phyloP scores from a whole-genome alignment of 768 basidiomycete species.

The Kwoniella botswanensis region DNA sequence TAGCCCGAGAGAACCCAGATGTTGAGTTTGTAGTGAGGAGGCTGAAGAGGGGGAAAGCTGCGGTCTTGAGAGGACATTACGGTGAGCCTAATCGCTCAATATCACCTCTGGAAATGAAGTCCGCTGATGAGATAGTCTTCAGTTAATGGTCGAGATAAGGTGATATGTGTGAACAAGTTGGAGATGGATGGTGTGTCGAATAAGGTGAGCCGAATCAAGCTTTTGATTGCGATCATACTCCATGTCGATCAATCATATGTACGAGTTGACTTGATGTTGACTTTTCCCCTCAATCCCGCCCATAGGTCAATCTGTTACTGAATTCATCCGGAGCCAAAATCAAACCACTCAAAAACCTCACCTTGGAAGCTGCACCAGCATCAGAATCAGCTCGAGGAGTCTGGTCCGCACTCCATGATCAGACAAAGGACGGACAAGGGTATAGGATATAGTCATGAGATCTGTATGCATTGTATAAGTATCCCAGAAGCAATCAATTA shows the following conservation, averaged over 20 bases:
- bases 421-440: constrained; percentile 33
- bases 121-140: background rate
- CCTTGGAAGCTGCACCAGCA: constrained; percentile 54
- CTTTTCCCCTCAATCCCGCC: too few species aligned
- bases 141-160: constrained; percentile 58
- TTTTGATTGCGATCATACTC: too few species aligned
- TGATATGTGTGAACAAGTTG: constrained; percentile 55
- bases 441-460: constrained; percentile 44
- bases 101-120: background rate
- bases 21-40: constrained; percentile 54
- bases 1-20: constrained; percentile 55
- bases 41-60: constrained; percentile 49
- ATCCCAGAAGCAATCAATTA: background rate
- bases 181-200: constrained; percentile 49
- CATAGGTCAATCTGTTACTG: constrained; percentile 47
- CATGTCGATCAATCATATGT: background rate
- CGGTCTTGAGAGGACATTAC: constrained; percentile 55
- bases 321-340: constrained; percentile 54
- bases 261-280: background rate
- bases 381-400: constrained; percentile 53
- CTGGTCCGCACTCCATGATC: constrained; percentile 52
- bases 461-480: constrained; percentile 13
- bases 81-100: constrained; percentile 34
- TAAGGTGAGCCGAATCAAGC: constrained; percentile 35
- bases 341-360: constrained; percentile 52